Base-by-base conservation (phyloP, 2,329 filamentous ascomycete genomes). In the Furcasterigmium sp. region DNA sequence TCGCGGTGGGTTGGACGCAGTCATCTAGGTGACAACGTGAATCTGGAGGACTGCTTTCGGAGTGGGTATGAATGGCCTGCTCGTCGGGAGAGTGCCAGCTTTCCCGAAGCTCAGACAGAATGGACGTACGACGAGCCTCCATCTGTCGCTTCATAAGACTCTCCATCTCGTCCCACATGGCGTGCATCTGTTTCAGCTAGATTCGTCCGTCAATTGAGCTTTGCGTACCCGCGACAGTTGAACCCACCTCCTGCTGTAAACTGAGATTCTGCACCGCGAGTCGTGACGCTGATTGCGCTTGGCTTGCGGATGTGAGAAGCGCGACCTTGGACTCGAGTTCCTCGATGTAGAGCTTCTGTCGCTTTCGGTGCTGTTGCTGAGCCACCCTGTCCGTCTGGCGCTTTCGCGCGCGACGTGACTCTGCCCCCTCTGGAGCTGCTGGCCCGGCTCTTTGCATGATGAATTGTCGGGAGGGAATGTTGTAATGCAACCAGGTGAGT, bases 291-390 rank as follows among this genome's bases (percentile, higher is more conserved):
- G 20, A 15, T 19, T 37, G 18, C 10, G 18, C 14, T 19, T 37
- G 35, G 35, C 35, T n/a, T 18, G 18, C 35, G 3, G 19, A 20
- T 15, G 21, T 37, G 35, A 37, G 35, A 18, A 37, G 14, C 18
- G 18, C 20, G 18, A 37, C 19, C 35, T 37, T 18, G 35, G 35
- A 20, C 20, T 37, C 35, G 20, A 37, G 35, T 15, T 37, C 35
- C 20, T 37, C 35, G 20, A 37, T 37, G 35, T 37, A 37, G 18
- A 19, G 35, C 19, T 37, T 37, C 35, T 37, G 35, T 20, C 35
- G 35, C 20, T 37, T 37, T 14, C 35, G 35, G 20, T 37, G 35
- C 14, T 37, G 18, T n/a, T 21, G 35, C 20, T 37, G 35, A 5
- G 35, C 35, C 4, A 37, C 35, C 14, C 35, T 21, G 20, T 37